Conservation (phyloP, 371 early-diverging fungal species). For the Actinomortierella wolfii region DNA sequence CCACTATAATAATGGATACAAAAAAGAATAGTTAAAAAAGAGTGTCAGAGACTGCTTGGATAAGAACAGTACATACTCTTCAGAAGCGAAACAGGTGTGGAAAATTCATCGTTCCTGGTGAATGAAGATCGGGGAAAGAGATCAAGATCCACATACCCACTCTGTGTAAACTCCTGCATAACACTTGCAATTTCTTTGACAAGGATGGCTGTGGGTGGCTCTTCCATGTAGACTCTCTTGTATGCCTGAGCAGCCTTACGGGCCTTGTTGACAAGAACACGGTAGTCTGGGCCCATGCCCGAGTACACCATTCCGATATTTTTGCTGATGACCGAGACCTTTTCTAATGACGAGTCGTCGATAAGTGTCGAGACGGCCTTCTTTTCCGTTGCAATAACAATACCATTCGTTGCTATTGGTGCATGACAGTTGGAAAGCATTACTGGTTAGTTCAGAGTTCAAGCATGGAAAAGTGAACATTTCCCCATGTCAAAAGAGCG, state of each 20-base stretch:
- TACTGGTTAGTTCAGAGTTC: background rate
- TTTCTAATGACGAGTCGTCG: slow-evolving; percentile 88
- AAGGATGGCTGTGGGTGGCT: slow-evolving; percentile 92
- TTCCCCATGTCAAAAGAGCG: too few species aligned
- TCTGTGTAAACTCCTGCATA: slow-evolving; percentile 99
- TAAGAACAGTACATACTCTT: too few species aligned
- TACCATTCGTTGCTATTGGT: slow-evolving; percentile 88
- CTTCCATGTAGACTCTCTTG: slow-evolving; percentile 91
- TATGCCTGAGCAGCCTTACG: slow-evolving; percentile 97
- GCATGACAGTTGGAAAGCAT: background rate
- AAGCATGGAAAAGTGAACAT: too few species aligned
- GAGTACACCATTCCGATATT: slow-evolving; percentile 98
- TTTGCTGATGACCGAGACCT: slow-evolving; percentile 87
- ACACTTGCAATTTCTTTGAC: slow-evolving; percentile 96
- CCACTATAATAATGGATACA: slow-evolving; percentile 65
- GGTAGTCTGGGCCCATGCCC: slow-evolving; percentile 98
- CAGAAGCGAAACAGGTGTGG: too few species aligned
- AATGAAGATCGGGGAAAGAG: background rate
- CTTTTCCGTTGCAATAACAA: slow-evolving; percentile 98
- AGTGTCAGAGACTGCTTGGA: background rate
- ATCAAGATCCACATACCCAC: slow-evolving; percentile 70
- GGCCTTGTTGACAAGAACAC: slow-evolving; percentile 93
- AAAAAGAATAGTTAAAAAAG: slow-evolving; percentile 3
- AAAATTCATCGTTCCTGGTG: background rate
- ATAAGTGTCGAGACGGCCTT: slow-evolving; percentile 92